Evolutionary conservation across 1,284 basidiomycete genomes (phyloP).

Genomic region (Leccinum huronense): DNA sequence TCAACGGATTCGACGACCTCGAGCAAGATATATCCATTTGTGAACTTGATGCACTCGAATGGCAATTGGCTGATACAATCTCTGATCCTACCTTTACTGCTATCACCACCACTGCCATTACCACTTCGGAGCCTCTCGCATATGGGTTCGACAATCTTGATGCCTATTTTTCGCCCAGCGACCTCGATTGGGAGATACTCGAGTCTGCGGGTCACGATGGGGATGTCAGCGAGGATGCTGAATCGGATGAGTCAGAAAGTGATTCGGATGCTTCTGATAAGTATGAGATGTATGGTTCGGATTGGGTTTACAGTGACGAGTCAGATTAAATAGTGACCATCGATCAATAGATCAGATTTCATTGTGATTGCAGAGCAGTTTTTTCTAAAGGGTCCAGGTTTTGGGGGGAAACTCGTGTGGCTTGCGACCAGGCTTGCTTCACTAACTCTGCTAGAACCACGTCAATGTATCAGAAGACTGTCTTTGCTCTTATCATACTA

Average conservation of each 20-base stretch:
- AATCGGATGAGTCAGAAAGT: not conserved
- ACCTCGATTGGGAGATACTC: not conserved
- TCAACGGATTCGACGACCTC: not conserved
- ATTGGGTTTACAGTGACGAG: not conserved
- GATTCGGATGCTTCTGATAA: not conserved
- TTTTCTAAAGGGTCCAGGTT: too few relatives aligned
- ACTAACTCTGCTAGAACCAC: too few relatives aligned
- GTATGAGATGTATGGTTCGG: not conserved
- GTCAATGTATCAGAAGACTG: too few relatives aligned
- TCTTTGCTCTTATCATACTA: too few relatives aligned
- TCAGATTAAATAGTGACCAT: too few relatives aligned
- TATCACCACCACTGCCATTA: not conserved
- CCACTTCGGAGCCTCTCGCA: not conserved
- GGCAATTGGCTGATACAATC: not conserved
- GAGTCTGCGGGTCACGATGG: not conserved
- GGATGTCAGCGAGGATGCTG: not conserved
- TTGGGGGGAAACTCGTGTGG: too few relatives aligned
- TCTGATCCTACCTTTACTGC: not conserved
- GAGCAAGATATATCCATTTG: not conserved
- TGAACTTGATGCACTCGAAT: slow-evolving; percentile 1
- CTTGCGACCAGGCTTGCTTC: too few relatives aligned
- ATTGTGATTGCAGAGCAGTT: too few relatives aligned
- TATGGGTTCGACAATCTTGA: not conserved
- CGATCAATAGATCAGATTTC: too few relatives aligned
- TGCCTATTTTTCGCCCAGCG: not conserved